Evolutionary conservation across 305 asterid species (phyloP).

Genomic region (Fraxinus greggii): DNA sequence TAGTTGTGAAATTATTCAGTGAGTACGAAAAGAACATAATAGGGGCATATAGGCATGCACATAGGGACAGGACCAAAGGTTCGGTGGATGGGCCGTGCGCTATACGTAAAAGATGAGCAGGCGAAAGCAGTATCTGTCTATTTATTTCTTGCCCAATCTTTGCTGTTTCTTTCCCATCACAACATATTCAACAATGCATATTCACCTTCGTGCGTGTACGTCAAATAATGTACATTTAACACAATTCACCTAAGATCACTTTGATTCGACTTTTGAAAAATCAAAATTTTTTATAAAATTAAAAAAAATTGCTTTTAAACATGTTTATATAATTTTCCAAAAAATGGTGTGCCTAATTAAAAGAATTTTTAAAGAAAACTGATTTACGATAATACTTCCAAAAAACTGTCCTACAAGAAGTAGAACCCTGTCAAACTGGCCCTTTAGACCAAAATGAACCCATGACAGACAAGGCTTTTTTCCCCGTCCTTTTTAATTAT

Average conservation of each 20-base stretch:
- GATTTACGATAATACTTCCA: not conserved
- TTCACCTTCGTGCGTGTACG: not conserved
- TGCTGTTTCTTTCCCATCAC: slow-evolving; percentile 8
- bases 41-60: slow-evolving; percentile 6
- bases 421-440: not conserved
- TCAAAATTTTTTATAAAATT: no score
- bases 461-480: not conserved
- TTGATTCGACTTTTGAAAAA: not conserved
- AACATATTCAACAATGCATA: not conserved
- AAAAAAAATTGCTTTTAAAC: no score
- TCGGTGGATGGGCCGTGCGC: slow-evolving; percentile 16
- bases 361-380: no score
- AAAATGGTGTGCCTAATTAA: no score
- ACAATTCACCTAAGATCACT: not conserved
- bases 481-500: no score
- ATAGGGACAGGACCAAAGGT: slow-evolving; percentile 26
- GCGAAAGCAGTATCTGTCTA: not conserved
- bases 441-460: not conserved
- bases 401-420: no score
- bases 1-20: not conserved
- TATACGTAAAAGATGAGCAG: not conserved
- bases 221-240: not conserved
- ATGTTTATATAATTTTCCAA: no score
- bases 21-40: slow-evolving; percentile 2
- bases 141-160: not conserved